phyloP scores from a whole-genome alignment of 2,329 filamentous ascomycete species.

The Acrocalymma vagum region DNA sequence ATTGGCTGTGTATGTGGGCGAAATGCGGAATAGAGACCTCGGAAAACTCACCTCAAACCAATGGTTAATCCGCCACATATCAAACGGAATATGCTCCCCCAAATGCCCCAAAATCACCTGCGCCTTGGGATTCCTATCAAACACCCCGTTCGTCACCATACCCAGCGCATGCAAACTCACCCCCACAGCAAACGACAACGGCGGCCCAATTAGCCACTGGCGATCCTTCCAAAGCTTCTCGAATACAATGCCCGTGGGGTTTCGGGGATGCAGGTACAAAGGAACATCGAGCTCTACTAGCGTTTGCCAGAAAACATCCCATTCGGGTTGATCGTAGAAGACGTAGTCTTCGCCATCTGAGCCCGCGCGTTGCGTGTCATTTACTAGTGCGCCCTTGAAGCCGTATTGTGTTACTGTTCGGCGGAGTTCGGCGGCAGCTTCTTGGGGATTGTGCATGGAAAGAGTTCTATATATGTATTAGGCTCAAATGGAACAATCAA shows the following conservation, averaged over 20 bases:
- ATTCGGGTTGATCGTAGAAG: constrained; percentile 70
- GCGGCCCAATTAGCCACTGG: constrained; percentile 64
- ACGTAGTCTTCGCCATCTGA: constrained; percentile 67
- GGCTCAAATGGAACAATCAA: too few relatives aligned
- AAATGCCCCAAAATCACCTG: constrained; percentile 59
- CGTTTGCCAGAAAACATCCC: constrained; percentile 69
- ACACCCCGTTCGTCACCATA: constrained; percentile 60
- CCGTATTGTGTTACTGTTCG: constrained; percentile 61
- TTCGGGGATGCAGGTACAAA: constrained; percentile 70
- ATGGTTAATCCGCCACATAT: constrained; percentile 54
- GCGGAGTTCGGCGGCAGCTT: constrained; percentile 60
- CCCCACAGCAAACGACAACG: constrained; percentile 50
- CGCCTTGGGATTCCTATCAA: constrained; percentile 57
- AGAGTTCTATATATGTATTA: too few relatives aligned
- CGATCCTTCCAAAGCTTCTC: constrained; percentile 68
- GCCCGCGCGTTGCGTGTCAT: constrained; percentile 68
- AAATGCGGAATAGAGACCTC: too few relatives aligned
- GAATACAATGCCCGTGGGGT: constrained; percentile 60
- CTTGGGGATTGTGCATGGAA: constrained; percentile 59
- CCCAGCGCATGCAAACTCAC: constrained; percentile 66
- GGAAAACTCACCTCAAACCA: too few relatives aligned
- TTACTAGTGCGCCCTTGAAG: constrained; percentile 51
- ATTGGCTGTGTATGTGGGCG: too few relatives aligned
- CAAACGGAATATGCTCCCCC: constrained; percentile 60
- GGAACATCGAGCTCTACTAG: constrained; percentile 68